Conservation (phyloP, 306 rosid genomes). For the Vicia villosa region DNA sequence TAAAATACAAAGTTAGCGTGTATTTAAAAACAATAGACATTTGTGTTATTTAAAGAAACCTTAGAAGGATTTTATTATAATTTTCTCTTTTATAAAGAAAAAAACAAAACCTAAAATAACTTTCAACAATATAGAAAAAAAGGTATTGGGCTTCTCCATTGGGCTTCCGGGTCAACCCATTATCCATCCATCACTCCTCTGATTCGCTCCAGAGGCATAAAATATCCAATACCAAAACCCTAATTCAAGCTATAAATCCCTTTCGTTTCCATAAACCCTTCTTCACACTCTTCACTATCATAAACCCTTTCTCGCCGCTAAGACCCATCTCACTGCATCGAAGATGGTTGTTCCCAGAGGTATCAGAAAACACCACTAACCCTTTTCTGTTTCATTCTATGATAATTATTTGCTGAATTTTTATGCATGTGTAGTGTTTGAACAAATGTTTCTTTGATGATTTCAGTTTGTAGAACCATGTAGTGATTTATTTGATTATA, state of each 20-base stretch:
- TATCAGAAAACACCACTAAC: neutral
- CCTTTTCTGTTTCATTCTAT: neutral
- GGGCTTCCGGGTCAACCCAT: no score
- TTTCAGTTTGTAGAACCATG: neutral
- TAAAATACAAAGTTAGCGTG: no score
- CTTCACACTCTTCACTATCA: neutral
- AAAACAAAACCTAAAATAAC: no score
- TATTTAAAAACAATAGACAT: no score
- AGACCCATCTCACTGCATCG: neutral
- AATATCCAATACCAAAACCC: neutral
- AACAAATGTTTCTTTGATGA: neutral
- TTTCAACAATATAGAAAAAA: no score
- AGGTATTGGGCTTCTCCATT: no score
- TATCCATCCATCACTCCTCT: no score
- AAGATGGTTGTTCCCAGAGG: neutral
- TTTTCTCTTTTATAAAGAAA: no score
- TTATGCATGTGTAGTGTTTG: neutral
- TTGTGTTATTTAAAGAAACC: no score
- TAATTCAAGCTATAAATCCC: neutral
- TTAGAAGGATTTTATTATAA: no score
- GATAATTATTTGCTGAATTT: neutral
- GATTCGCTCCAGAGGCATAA: no score
- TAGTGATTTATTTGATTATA: neutral
- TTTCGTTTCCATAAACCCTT: neutral
- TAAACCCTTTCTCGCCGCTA: neutral